Percentiles rank a stretch among this genome's conserved stretches.
phyloP scores from a whole-genome alignment of 495 filamentous ascomycete species.

The Tuber melanosporum region DNA sequence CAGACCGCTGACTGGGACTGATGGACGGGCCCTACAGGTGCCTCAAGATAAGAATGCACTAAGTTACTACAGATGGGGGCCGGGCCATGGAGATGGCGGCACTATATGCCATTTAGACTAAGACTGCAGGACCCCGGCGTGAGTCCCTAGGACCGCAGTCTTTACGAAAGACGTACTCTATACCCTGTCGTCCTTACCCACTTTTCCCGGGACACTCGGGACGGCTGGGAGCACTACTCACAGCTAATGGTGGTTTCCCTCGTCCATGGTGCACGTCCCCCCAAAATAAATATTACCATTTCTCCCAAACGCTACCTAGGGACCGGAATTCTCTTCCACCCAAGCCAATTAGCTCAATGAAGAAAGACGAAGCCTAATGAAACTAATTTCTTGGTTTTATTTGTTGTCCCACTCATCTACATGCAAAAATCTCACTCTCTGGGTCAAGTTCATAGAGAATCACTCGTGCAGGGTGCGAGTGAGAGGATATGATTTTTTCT shows the following conservation, averaged over 20 bases:
- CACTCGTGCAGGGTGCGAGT: neutral
- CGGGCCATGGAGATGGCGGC: too few species aligned
- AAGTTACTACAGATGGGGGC: too few species aligned
- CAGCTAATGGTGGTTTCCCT: neutral
- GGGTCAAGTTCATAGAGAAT: neutral
- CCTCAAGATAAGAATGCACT: too few species aligned
- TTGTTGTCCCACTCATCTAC: neutral
- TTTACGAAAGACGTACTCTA: too few species aligned
- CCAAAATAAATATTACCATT: neutral
- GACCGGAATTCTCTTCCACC: neutral
- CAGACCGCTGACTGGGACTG: too few species aligned
- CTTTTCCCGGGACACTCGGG: too few species aligned
- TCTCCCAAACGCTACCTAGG: neutral
- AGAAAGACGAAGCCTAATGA: neutral
- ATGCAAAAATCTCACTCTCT: neutral
- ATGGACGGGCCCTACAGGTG: too few species aligned
- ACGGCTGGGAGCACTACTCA: too few species aligned
- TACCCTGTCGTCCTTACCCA: too few species aligned
- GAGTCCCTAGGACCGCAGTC: too few species aligned
- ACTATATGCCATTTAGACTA: too few species aligned
- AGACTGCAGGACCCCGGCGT: too few species aligned
- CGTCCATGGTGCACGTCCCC: neutral
- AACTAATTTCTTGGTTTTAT: neutral
- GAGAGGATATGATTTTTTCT: neutral
- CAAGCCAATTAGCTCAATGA: neutral